Percentiles rank a stretch among this genome's conserved stretches.
Conservation (phyloP, 2,329 filamentous ascomycete species). For the Parascedosporium putredinis region DNA sequence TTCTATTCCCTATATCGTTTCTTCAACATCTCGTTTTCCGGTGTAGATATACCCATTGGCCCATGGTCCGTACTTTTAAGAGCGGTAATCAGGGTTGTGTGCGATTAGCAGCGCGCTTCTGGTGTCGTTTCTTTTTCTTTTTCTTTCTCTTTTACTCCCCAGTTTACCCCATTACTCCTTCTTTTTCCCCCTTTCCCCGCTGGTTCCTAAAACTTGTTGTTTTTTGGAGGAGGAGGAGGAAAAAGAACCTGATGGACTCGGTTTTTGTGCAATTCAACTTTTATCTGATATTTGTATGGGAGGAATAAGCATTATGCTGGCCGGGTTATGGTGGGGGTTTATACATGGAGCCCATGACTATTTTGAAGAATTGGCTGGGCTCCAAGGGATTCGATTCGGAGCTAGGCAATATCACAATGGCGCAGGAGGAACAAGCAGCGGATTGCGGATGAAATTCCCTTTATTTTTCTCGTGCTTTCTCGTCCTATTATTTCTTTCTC, state of each 20-base stretch:
- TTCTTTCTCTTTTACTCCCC: background rate
- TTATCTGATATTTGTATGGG: background rate
- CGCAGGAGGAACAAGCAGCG: conserved; percentile 2
- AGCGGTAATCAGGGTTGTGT: conserved; percentile 2
- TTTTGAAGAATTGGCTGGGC: background rate
- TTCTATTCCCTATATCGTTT: conserved; percentile 4
- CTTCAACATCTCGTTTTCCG: conserved; percentile 1
- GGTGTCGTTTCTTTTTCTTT: background rate
- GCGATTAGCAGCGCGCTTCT: background rate
- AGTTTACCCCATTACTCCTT: too few relatives aligned
- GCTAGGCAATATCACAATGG: background rate
- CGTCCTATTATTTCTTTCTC: background rate
- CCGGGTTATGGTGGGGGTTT: background rate
- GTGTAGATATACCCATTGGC: conserved; percentile 7
- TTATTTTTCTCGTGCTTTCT: background rate
- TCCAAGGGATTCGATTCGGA: background rate
- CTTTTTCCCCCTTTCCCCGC: too few relatives aligned
- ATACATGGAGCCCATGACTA: background rate
- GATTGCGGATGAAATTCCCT: background rate
- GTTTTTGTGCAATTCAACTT: background rate
- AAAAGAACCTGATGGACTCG: background rate
- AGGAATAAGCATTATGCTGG: conserved; percentile 1
- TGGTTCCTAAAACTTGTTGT: too few relatives aligned
- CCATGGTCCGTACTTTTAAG: conserved; percentile 1
- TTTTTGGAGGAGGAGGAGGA: too few relatives aligned